phyloP scores from a whole-genome alignment of 306 rosid genomes.

The Vicia villosa region DNA sequence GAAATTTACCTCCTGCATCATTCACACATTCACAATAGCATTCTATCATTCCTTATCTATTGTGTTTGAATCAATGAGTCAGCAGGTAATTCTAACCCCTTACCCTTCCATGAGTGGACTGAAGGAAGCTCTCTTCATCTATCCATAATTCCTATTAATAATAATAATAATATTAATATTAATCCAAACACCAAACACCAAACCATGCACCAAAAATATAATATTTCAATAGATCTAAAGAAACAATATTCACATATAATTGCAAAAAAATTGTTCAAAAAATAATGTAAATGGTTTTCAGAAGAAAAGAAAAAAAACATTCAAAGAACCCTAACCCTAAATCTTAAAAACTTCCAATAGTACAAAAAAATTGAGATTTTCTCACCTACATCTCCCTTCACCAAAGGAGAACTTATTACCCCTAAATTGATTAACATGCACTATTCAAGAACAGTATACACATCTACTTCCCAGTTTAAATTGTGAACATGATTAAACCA shows the following conservation, averaged over 20 bases:
- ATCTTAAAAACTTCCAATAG: not conserved
- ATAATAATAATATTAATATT: not conserved
- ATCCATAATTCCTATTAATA: not conserved
- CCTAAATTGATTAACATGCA: not conserved
- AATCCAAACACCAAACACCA: not conserved
- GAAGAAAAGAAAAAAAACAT: not conserved
- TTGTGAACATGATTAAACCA: constrained; percentile 3
- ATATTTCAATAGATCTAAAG: not conserved
- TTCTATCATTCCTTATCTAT: constrained; percentile 42
- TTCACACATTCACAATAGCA: constrained; percentile 85
- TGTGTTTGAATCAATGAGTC: constrained; percentile 96
- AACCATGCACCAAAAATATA: not conserved
- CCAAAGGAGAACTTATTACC: not conserved
- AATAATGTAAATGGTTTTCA: not conserved
- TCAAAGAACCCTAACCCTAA: constrained; percentile 77
- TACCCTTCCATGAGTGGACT: constrained; percentile 86
- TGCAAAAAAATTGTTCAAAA: not conserved
- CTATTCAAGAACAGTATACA: not conserved
- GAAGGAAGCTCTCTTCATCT: constrained; percentile 87
- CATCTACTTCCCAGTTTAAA: not conserved
- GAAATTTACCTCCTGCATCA: constrained; percentile 86
- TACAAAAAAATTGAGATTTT: not conserved
- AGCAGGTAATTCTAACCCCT: constrained; percentile 81
- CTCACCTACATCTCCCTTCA: not conserved
- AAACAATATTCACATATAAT: not conserved